Conservation (phyloP, 768 basidiomycete genomes). For the Agaricus sinodeliciosus region DNA sequence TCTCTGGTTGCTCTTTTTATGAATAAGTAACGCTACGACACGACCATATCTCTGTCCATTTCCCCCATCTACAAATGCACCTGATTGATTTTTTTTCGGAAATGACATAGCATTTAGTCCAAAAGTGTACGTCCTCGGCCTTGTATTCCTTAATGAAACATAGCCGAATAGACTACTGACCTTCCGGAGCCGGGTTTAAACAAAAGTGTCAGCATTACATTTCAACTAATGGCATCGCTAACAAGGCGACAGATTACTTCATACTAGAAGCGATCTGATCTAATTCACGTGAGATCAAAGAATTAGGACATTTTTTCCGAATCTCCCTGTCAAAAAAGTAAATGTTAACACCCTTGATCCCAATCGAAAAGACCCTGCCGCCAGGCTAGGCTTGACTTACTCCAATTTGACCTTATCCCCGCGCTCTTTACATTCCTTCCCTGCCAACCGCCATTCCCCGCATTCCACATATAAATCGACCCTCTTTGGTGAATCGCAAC, state of each 20-base stretch:
- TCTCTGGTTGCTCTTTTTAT: too few species aligned
- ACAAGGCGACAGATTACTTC: slow-evolving; percentile 37
- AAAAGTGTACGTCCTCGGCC: too few species aligned
- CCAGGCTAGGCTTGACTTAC: slow-evolving; percentile 42
- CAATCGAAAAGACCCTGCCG: neutral
- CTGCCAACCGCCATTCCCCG: slow-evolving; percentile 86
- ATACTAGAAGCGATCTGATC: slow-evolving; percentile 58
- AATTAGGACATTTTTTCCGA: slow-evolving; percentile 70
- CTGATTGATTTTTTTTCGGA: too few species aligned
- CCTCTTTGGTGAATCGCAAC: slow-evolving; percentile 78
- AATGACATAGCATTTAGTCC: too few species aligned
- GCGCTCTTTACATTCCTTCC: slow-evolving; percentile 83
- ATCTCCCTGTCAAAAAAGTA: slow-evolving; percentile 46
- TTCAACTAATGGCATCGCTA: neutral
- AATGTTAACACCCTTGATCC: neutral
- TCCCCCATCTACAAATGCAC: too few species aligned
- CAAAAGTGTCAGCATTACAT: too few species aligned
- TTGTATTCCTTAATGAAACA: too few species aligned
- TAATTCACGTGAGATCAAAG: slow-evolving; percentile 72
- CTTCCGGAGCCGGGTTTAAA: too few species aligned
- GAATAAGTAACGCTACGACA: too few species aligned
- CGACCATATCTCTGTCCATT: too few species aligned
- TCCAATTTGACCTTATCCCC: slow-evolving; percentile 79
- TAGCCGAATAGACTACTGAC: too few species aligned
- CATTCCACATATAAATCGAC: slow-evolving; percentile 87